phyloP scores from a whole-genome alignment of 1,284 basidiomycete genomes.

The Rugiboletus extremiorientalis region DNA sequence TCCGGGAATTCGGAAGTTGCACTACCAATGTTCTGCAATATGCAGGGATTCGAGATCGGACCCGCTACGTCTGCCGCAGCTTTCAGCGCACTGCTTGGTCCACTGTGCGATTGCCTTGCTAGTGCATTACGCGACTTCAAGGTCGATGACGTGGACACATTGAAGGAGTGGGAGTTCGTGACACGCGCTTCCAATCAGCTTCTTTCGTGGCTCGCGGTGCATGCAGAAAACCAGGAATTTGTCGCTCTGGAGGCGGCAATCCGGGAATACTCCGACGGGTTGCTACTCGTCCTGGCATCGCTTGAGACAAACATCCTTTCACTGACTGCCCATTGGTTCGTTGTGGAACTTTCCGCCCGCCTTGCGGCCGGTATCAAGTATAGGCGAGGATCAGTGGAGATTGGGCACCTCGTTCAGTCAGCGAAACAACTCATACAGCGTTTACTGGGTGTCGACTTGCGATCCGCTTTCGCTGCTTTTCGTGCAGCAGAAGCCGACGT shows the following conservation, averaged over 20 bases:
- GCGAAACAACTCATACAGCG: constrained; percentile 44
- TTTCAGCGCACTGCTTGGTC: constrained; percentile 42
- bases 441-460: constrained; percentile 57
- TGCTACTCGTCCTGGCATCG: constrained; percentile 43
- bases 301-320: constrained; percentile 36
- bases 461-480: constrained; percentile 45
- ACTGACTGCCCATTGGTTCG: constrained; percentile 58
- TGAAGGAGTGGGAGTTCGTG: constrained; percentile 41
- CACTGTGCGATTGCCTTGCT: constrained; percentile 45
- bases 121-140: constrained; percentile 36
- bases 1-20: constrained; percentile 26
- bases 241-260: constrained; percentile 34
- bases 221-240: constrained; percentile 36
- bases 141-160: constrained; percentile 16
- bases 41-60: constrained; percentile 42
- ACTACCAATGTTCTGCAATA: constrained; percentile 31
- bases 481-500: constrained; percentile 38
- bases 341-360: constrained; percentile 56
- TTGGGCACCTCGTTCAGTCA: constrained; percentile 29
- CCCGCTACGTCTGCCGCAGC: constrained; percentile 38
- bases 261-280: constrained; percentile 39
- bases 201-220: constrained; percentile 43
- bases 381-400: constrained; percentile 27
- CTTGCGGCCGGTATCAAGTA: constrained; percentile 27
- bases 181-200: constrained; percentile 41